Conservation (phyloP, 1,284 basidiomycete species). For the Chalciporus piperatoides region DNA sequence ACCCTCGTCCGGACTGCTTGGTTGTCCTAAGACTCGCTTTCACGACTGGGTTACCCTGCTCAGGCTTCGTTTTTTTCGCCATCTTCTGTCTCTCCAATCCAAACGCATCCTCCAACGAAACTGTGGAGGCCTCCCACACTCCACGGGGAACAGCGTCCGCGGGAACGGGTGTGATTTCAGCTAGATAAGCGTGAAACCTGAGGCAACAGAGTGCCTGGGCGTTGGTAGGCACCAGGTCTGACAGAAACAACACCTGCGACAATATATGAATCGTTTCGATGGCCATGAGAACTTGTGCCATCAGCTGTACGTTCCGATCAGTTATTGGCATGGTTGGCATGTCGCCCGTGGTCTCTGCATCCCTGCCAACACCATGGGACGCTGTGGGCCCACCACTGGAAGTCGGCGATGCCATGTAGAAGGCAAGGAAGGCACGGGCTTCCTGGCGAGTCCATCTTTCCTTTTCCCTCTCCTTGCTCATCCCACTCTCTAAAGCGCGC, state of each 20-base stretch:
- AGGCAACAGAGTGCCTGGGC: slow-evolving; percentile 54
- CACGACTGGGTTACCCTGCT: slow-evolving; percentile 8
- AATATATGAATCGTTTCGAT: slow-evolving; percentile 58
- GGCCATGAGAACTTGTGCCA: slow-evolving; percentile 62
- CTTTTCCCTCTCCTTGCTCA: slow-evolving; percentile 51
- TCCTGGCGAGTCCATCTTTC: slow-evolving; percentile 72
- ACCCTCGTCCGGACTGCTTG: slow-evolving; percentile 12
- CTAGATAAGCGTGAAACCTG: slow-evolving; percentile 51
- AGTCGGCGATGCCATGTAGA: slow-evolving; percentile 13
- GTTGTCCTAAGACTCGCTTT: slow-evolving; percentile 10
- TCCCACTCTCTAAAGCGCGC: slow-evolving; percentile 45
- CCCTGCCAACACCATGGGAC: slow-evolving; percentile 10
- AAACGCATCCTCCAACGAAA: slow-evolving; percentile 50
- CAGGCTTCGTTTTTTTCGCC: slow-evolving; percentile 36
- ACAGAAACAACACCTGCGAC: slow-evolving; percentile 55
- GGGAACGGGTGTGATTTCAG: slow-evolving; percentile 24
- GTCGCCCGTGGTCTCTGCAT: slow-evolving; percentile 4
- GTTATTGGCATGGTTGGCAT: slow-evolving; percentile 34
- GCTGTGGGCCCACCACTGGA: slow-evolving; percentile 15
- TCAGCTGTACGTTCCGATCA: slow-evolving; percentile 68
- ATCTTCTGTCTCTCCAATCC: slow-evolving; percentile 44
- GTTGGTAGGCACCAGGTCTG: slow-evolving; percentile 43
- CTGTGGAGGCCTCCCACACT: slow-evolving; percentile 47
- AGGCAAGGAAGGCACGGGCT: slow-evolving; percentile 58
- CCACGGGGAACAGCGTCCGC: slow-evolving; percentile 25